Evolutionary conservation across 768 basidiomycete species (phyloP), one percentile per base, ranked within the genome.

Genomic region (Neoboletus magnificus): DNA sequence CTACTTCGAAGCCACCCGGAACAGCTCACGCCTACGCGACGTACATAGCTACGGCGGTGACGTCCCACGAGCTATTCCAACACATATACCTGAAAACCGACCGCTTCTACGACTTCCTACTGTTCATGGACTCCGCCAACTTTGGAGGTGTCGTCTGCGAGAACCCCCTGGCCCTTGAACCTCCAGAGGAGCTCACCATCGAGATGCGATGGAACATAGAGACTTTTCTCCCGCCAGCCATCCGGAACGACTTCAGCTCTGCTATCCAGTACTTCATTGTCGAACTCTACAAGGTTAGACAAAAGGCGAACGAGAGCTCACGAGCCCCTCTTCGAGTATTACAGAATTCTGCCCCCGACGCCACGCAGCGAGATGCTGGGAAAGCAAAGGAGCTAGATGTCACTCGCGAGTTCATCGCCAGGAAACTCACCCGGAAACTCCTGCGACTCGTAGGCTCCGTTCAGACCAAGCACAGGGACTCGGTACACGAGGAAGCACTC

Each of bases 111-210:
- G 93, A 98, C 73, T 93, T 91, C 67, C 74, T 98, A 10, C 76
- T 98, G 27, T 96, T 92, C 80, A 93, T 98, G 93, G 97, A 99
- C 72, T 79, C 85, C 13, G 91, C 93, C 29, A 99, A 98, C 70
- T 84, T 87, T 67, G 92, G 89, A 18, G 94, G 91, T 2, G 80
- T 98, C 52, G 81, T 93, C n/a, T 93, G 91, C 65, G 83, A 88
- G 64, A 79, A 93, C 59, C 87, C 92, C 0, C 67, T 83, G 20
- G 87, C 87, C 6, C 66, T 84, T 25, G 85, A 89, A 36, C 78
- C 82, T 22, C 83, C 88, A 0, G 81, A 86, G 51, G 82, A 87
- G 25, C 77, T 94, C 23, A 76, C 81, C 3, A 74, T 93, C 45
- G 86, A 89, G 62, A 89, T 95, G 82, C 82, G 84, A 49, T 98